Evolutionary conservation across 2,329 filamentous ascomycete genomes (phyloP).

Genomic region (Calonectria pauciramosa): DNA sequence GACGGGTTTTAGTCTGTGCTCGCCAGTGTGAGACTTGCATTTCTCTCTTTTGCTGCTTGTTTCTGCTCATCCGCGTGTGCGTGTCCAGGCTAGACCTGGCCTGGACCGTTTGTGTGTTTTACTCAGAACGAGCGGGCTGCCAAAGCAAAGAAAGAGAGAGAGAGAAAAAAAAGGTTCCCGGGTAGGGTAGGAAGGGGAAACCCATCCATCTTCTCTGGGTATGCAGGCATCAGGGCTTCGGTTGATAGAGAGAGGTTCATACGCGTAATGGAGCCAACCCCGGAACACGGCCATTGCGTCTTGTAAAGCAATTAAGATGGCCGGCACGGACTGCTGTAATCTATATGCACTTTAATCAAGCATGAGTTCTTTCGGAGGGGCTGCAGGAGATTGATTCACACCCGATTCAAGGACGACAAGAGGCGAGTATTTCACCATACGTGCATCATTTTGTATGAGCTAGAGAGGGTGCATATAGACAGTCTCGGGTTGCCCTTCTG

Average conservation of each 20-base stretch:
- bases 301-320: neutral
- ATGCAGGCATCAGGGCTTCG: neutral
- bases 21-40: neutral
- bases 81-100: neutral
- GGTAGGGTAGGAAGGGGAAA: neutral
- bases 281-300: neutral
- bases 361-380: neutral
- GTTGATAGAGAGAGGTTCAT: neutral
- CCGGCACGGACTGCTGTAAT: neutral
- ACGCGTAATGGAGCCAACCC: neutral
- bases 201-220: neutral
- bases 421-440: neutral
- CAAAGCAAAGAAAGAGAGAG: too few relatives aligned
- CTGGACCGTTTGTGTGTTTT: neutral
- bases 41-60: neutral
- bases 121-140: neutral
- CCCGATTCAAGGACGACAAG: neutral
- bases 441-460: neutral
- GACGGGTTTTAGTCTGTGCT: slow-evolving; percentile 8
- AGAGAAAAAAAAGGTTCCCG: neutral
- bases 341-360: neutral
- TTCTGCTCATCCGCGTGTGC: neutral
- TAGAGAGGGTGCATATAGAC: slow-evolving; percentile 9
- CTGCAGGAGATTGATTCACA: neutral
- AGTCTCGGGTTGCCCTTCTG: slow-evolving; percentile 15